phyloP scores from a whole-genome alignment of 768 basidiomycete species.

The Tricholomella constricta region DNA sequence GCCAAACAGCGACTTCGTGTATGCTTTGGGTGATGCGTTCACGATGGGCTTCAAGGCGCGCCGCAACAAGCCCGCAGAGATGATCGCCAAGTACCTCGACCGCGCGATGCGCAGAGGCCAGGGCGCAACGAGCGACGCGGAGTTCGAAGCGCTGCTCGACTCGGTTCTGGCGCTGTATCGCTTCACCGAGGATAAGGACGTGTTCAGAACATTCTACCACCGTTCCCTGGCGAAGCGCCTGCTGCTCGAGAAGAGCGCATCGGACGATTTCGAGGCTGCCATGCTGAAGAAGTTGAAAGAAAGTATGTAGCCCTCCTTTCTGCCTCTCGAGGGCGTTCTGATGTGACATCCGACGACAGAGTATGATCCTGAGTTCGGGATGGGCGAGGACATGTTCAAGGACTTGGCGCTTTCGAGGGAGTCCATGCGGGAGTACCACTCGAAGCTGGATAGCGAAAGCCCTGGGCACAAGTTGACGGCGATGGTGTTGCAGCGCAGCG shows the following conservation, averaged over 20 bases:
- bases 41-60: constrained; percentile 70
- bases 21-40: constrained; percentile 76
- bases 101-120: constrained; percentile 86
- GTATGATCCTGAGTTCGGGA: constrained; percentile 94
- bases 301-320: constrained; percentile 36
- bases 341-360: constrained; percentile 44
- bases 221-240: constrained; percentile 86
- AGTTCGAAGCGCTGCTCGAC: constrained; percentile 66
- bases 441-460: constrained; percentile 39
- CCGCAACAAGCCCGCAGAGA: constrained; percentile 84
- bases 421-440: constrained; percentile 64
- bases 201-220: constrained; percentile 92
- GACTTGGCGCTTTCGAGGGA: constrained; percentile 82
- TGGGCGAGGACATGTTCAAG: constrained; percentile 95
- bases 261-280: constrained; percentile 81
- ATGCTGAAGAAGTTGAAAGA: constrained; percentile 88
- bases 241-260: constrained; percentile 81
- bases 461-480: constrained; percentile 58
- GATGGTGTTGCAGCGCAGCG: constrained; percentile 84
- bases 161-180: constrained; percentile 74
- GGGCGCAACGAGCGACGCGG: constrained; percentile 59
- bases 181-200: constrained; percentile 91
- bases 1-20: constrained; percentile 58
- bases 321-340: background rate
- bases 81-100: constrained; percentile 92